These are phyloP conservation scores for Neurospora terricola DNA, from an alignment of 495 filamentous ascomycete species.

Conservation along the genomic window DNA sequence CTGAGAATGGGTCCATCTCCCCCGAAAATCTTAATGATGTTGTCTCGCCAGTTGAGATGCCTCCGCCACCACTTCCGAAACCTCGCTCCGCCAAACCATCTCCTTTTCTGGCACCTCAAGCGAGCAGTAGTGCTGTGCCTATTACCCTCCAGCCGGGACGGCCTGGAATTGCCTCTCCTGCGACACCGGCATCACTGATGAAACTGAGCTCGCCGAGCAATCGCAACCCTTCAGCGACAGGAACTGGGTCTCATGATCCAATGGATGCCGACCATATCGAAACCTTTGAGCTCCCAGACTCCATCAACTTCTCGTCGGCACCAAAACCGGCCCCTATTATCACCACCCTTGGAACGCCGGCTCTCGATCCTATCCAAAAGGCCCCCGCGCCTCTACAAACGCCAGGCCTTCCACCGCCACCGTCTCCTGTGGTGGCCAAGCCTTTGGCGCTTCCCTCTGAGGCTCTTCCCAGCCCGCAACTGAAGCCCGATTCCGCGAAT, in stretches of 20 bases:
- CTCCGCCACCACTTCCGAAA: slow-evolving; percentile 45
- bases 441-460: slow-evolving; percentile 30
- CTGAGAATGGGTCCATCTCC: slow-evolving; percentile 45
- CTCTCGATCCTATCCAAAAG: slow-evolving; percentile 4
- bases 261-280: slow-evolving; percentile 53
- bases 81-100: slow-evolving; percentile 37
- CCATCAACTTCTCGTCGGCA: slow-evolving; percentile 36
- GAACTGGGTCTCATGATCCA: slow-evolving; percentile 24
- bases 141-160: slow-evolving; percentile 12
- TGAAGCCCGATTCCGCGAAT: slow-evolving; percentile 27
- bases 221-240: slow-evolving; percentile 17
- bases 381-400: slow-evolving; percentile 17
- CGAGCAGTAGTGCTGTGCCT: slow-evolving; percentile 9
- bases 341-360: slow-evolving; percentile 27
- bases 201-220: slow-evolving; percentile 40
- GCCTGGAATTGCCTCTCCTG: slow-evolving; percentile 42
- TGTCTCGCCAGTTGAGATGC: slow-evolving; percentile 35
- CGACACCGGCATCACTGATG: slow-evolving; percentile 82
- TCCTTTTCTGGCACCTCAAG: slow-evolving; percentile 38
- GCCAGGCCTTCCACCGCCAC: slow-evolving; percentile 31
- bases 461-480: slow-evolving; percentile 43
- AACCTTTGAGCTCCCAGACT: slow-evolving; percentile 55
- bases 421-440: slow-evolving; percentile 35
- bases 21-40: slow-evolving; percentile 37
- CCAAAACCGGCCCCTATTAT: slow-evolving; percentile 37